phyloP scores from a whole-genome alignment of 129 eudicot species.

The Cynara cardunculus region DNA sequence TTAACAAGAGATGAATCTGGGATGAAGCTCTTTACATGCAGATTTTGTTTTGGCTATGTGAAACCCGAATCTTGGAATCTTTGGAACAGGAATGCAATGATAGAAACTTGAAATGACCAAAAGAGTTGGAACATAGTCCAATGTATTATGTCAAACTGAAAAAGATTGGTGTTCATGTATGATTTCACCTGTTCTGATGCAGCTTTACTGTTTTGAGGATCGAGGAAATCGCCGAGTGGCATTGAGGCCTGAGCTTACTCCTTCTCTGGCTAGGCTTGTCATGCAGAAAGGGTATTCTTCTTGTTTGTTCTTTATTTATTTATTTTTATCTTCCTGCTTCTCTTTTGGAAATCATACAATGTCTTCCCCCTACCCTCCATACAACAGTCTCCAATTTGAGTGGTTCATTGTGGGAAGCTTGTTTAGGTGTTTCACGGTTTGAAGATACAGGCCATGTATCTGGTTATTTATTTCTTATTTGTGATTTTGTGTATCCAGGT shows the following conservation, averaged over 20 bases:
- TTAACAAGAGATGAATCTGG: neutral
- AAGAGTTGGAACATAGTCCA: neutral
- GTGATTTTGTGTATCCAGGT: slow-evolving; percentile 58
- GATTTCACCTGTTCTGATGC: slow-evolving; percentile 18
- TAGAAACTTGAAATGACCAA: slow-evolving; percentile 3
- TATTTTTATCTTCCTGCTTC: neutral
- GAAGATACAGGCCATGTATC: neutral
- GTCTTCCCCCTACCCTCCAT: neutral
- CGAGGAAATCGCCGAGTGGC: slow-evolving; percentile 96
- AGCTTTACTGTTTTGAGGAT: slow-evolving; percentile 98
- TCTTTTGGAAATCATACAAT: neutral
- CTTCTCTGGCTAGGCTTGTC: slow-evolving; percentile 96
- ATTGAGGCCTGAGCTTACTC: slow-evolving; percentile 97
- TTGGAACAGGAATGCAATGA: neutral
- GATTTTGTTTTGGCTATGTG: neutral
- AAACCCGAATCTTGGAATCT: neutral
- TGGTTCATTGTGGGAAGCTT: neutral
- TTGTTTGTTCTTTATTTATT: neutral
- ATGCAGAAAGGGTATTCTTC: slow-evolving; percentile 85
- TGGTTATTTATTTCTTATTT: slow-evolving; percentile 40
- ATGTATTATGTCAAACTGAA: neutral
- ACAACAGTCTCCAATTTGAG: neutral
- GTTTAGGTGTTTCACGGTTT: neutral
- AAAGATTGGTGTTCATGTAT: neutral
- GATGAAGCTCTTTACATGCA: neutral